Conservation (phyloP, 768 basidiomycete species). For the Pluteus cervinus region DNA sequence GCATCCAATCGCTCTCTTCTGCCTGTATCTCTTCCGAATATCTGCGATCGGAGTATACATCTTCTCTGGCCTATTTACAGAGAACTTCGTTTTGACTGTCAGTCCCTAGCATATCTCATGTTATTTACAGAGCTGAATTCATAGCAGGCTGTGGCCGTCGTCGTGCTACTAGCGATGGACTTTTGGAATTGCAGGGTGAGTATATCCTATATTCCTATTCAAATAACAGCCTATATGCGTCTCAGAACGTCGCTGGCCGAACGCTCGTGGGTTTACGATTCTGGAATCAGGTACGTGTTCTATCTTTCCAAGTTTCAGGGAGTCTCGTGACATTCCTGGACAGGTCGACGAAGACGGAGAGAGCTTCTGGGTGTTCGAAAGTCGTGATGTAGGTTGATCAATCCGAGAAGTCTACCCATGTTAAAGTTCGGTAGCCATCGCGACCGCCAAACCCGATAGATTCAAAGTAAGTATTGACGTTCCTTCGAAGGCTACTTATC, state of each 20-base stretch:
- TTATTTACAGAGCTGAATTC: background rate
- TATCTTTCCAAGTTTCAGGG: background rate
- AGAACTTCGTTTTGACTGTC: conserved; percentile 93
- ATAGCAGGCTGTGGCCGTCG: conserved; percentile 74
- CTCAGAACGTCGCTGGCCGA: conserved; percentile 87
- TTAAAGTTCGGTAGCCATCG: conserved; percentile 58
- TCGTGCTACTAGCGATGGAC: conserved; percentile 92
- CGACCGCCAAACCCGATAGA: conserved; percentile 85
- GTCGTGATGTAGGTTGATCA: conserved; percentile 70
- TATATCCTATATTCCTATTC: background rate
- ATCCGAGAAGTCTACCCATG: conserved; percentile 1
- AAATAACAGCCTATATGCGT: conserved; percentile 4
- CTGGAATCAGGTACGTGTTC: conserved; percentile 79
- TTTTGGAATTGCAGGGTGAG: conserved; percentile 96
- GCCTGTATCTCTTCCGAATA: conserved; percentile 82
- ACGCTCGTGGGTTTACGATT: conserved; percentile 92
- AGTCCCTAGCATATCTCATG: conserved; percentile 37
- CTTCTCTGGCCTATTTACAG: conserved; percentile 85
- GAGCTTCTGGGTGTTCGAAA: conserved; percentile 97
- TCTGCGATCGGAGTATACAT: conserved; percentile 90
- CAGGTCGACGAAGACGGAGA: conserved; percentile 96
- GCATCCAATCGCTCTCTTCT: conserved; percentile 79
- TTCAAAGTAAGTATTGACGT: conserved; percentile 62
- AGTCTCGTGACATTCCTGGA: conserved; percentile 4
- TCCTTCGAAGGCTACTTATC: conserved; percentile 2